Evolutionary conservation across 2,329 filamentous ascomycete genomes (phyloP), one percentile per base, ranked within the genome.

Genomic region (Cladobotryum mycophilum): DNA sequence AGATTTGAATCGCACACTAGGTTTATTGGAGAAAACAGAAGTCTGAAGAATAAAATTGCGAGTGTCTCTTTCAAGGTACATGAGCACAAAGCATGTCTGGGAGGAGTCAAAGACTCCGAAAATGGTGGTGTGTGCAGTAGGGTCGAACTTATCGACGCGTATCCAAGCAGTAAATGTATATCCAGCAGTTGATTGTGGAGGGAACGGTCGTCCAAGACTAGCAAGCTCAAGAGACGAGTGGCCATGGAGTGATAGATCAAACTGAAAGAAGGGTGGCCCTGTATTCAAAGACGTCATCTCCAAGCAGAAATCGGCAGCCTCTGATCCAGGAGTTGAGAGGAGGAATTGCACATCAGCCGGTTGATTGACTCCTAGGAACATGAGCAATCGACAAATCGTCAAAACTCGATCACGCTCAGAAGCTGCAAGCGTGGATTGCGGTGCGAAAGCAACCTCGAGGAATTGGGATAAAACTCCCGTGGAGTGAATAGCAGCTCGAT

Each of bases 41-140:
- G 95, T 97, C 70, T 99, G 93, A 5, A 99, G 74, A 58, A 99
- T 99, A 58, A 99, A 87, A 68, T 96, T 93, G 54, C 81, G 88
- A 2, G 89, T 95, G 65, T 96, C 91, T 63, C 86, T 90, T 66
- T 99, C 95, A 37, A 99, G 76, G 63, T 99, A 99, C 53, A 90
- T 85, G 59, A 99, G 81, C 35, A 99, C 72, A 62, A 99, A 99
- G 67, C 93, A 99, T 5, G 88, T 89, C 67, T 97, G 92, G 5
- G 83, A 89, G 3, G 85, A 78, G 69, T 99, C 93, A 67, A 95
- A 97, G 8, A 93, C 89, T 22, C 93, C 93, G 66, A 99, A 99
- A 13, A 99, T 79, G 0, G 93, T 99, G 0, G 93, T 99, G 66
- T 99, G 93, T 14, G 87, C 84, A 42, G 81, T 80, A 5, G 81